Evolutionary conservation across 768 basidiomycete species (phyloP), one percentile per base, ranked within the genome.

Genomic region (Kwoniella dendrophila): DNA sequence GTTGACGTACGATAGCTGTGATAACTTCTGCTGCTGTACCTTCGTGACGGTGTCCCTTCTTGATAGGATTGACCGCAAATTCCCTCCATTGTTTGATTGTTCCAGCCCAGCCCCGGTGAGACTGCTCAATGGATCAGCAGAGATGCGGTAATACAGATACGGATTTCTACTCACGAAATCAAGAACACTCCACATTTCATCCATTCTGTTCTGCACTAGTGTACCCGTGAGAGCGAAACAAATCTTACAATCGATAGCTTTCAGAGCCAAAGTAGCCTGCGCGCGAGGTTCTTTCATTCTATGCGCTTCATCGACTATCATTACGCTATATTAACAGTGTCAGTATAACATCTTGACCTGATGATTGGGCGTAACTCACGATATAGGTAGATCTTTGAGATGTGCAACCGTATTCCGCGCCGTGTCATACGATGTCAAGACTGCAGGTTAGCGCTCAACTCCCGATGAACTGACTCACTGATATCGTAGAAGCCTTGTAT

Each of bases 151-250:
- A n/a, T n/a, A n/a, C n/a, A n/a, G n/a, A n/a, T n/a, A n/a, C n/a
- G n/a, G n/a, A n/a, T n/a, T n/a, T n/a, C n/a, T n/a, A 66, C 77
- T 89, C n/a, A 88, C 88, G 89, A 92, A 97, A 73, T 95, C 86
- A 32, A 97, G 80, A 33, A 99, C 86, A 0, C 90, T 90, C 89
- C 92, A 94, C 68, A 97, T 82, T 76, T 98, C 95, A 43, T 85
- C 84, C 73, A 94, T 93, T 0, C 86, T 85, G 69, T 97, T 99
- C 73, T 98, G 95, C 34, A 89, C 84, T 8, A 86, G 84, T n/a
- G 83, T 85, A 16, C 88, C 92, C 0, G 93, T 96, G 45, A 98
- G 81, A 0, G 92, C 95, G 69, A 95, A 92, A 2, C 94, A 87
- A 16, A 81, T 77, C 29, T 65, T 67, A 72, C 90, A 92, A 0